Percentiles rank a stretch among this genome's conserved stretches.
phyloP scores from a whole-genome alignment of 202 grass and related monocot species.

The Cymbopogon flexuosus region DNA sequence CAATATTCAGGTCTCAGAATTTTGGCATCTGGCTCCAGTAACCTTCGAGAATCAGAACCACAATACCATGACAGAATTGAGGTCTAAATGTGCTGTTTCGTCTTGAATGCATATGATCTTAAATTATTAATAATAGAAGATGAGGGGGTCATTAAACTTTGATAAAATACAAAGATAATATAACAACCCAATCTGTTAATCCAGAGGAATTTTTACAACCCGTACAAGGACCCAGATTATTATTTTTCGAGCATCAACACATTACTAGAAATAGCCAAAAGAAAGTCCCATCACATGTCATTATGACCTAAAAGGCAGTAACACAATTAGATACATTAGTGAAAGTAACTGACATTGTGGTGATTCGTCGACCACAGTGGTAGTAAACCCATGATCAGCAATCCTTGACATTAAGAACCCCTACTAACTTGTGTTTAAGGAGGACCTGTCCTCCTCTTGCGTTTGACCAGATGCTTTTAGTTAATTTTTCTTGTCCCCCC shows the following conservation, averaged over 20 bases:
- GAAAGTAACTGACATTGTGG: slow-evolving; percentile 5
- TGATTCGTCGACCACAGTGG: not conserved
- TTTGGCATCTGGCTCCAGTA: not conserved
- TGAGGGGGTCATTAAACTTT: not conserved
- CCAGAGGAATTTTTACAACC: not conserved
- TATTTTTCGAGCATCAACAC: slow-evolving; percentile 25
- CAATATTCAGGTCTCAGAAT: not conserved
- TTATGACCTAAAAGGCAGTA: not conserved
- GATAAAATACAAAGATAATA: not conserved
- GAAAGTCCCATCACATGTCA: slow-evolving; percentile 19
- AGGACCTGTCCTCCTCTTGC: no score
- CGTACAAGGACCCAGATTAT: not conserved
- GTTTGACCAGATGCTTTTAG: no score
- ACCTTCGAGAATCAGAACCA: not conserved
- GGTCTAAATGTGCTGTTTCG: not conserved
- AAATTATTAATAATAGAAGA: not conserved
- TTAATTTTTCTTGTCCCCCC: no score
- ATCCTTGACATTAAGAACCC: slow-evolving; percentile 17
- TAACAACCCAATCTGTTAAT: not conserved
- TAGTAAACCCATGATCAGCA: not conserved
- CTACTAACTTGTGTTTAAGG: not conserved
- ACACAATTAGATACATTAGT: slow-evolving; percentile 13
- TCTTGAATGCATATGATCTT: not conserved
- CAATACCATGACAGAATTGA: not conserved
- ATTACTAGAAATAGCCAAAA: slow-evolving; percentile 24